Base-by-base conservation (phyloP, 2,329 filamentous ascomycete genomes). In the Drechslera avenae region DNA sequence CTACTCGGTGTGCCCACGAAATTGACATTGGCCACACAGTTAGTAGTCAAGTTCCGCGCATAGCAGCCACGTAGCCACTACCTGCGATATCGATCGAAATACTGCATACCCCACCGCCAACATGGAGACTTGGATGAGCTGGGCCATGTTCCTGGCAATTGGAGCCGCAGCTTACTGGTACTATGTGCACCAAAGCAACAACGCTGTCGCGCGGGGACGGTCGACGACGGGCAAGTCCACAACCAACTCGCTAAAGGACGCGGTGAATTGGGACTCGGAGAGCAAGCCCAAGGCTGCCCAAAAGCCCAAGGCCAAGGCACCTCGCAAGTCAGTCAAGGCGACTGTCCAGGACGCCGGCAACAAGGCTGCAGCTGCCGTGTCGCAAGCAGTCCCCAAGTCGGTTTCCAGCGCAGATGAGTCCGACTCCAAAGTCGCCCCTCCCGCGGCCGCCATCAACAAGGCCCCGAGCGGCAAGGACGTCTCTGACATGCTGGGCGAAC, bases 401-500 rank as follows among this genome's bases (percentile, higher is more conserved):
- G 89, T 85, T 45, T 87, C 89, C 3, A 87, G 85, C 45, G 84
- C 85, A 36, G 89, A 85, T 44, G 88, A 86, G 12, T 90, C 94
- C 64, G 89, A 95, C 66, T 90, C 96, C 3, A 80, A 88, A 6
- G 80, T 82, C 50, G 79, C 80, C 36, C 92, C 90, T 9, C 88
- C 90, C 26, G 78, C 83, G 42, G 76, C 80, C 40, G 73, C 62
- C 23, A 52, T 56, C 39, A 59, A 53, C 46, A 59, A 63, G 49
- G 78, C 83, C n/a, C 79, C 78, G 12, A 81, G 83, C 50, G 81
- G 83, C 52, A 85, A 83, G 46, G 89, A 89, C 69, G 85, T 97
- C 50, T 88, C 88, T 46, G 93, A 97, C 75, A 97, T 97, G 93
- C 86, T 97, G 13, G 91, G 96, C 75, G 79, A 88, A 40, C 76